Conservation (phyloP, 495 filamentous ascomycete species). For the Aspergillus indologenus region DNA sequence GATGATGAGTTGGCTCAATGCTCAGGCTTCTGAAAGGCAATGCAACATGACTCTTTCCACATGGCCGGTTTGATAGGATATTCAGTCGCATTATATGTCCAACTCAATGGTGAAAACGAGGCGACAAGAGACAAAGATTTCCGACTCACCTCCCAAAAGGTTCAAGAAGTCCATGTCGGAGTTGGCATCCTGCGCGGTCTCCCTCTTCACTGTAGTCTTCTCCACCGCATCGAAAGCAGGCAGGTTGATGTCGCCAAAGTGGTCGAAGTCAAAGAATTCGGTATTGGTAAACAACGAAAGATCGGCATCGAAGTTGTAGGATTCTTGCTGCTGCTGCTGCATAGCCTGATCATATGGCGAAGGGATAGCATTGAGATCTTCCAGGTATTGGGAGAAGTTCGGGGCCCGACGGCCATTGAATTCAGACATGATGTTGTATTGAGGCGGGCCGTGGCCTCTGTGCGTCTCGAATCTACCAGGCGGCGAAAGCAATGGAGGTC, state of each 20-base stretch:
- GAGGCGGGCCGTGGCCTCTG: constrained; percentile 17
- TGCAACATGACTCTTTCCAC: not conserved
- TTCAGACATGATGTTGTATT: constrained; percentile 53
- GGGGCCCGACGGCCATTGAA: constrained; percentile 69
- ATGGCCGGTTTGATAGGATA: not conserved
- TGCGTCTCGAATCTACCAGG: not conserved
- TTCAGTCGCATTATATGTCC: not conserved
- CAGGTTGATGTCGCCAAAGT: constrained; percentile 43
- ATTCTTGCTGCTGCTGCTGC: constrained; percentile 53
- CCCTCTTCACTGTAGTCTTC: constrained; percentile 25
- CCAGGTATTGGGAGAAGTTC: constrained; percentile 84
- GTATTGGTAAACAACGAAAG: constrained; percentile 90
- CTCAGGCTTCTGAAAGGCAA: not conserved
- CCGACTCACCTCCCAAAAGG: constrained; percentile 42
- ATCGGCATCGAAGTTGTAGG: constrained; percentile 65
- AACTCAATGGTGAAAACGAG: not conserved
- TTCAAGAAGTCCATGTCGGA: constrained; percentile 46
- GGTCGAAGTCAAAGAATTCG: constrained; percentile 89
- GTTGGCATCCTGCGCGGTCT: constrained; percentile 21
- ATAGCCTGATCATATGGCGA: constrained; percentile 62
- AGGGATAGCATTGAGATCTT: constrained; percentile 77
- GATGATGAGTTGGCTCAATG: not conserved
- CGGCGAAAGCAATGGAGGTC: not conserved
- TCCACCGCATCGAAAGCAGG: constrained; percentile 38
- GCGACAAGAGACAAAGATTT: constrained; percentile 6